These are phyloP conservation scores for Wickerhamia fluorescens DNA, from an alignment of 805 yeast genomes.

Conservation along the genomic window DNA sequence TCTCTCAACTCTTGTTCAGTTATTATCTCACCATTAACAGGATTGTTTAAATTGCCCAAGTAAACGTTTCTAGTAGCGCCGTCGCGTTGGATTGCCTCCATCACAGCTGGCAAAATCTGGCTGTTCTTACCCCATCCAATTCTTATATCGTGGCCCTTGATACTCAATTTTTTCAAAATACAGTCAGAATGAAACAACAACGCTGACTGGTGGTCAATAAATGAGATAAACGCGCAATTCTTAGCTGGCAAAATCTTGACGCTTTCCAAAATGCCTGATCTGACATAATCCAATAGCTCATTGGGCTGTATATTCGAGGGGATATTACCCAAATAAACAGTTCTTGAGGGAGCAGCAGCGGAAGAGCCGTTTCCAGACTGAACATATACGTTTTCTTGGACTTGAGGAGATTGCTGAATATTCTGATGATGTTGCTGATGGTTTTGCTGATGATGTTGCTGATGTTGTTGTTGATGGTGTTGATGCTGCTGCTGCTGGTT, in stretches of 20 bases:
- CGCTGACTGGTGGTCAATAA: conserved; percentile 84
- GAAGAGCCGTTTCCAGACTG: conserved; percentile 6
- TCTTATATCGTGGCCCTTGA: conserved; percentile 74
- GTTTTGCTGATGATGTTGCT: no score
- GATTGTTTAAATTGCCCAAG: conserved; percentile 70
- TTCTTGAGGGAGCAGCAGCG: conserved; percentile 59
- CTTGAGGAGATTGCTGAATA: no score
- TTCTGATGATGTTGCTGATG: conserved; percentile 2
- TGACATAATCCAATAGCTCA: conserved; percentile 81
- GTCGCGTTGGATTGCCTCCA: conserved; percentile 70
- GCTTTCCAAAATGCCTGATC: conserved; percentile 83
- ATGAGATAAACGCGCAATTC: conserved; percentile 85
- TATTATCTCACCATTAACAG: conserved; percentile 36
- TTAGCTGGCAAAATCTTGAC: conserved; percentile 74
- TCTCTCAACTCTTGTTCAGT: conserved; percentile 59
- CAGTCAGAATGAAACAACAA: conserved; percentile 91
- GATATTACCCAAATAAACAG: conserved; percentile 84
- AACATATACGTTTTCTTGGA: conserved; percentile 4
- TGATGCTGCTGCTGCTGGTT: conserved; percentile 5
- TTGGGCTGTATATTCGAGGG: conserved; percentile 76
- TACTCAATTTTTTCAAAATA: conserved; percentile 70
- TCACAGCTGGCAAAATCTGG: conserved; percentile 66
- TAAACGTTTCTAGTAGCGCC: conserved; percentile 94
- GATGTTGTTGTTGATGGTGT: no score
- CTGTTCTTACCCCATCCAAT: conserved; percentile 91